Evolutionary conservation across 1,284 basidiomycete species (phyloP), one percentile per base, ranked within the genome.

Genomic region (Fomes fomentarius): DNA sequence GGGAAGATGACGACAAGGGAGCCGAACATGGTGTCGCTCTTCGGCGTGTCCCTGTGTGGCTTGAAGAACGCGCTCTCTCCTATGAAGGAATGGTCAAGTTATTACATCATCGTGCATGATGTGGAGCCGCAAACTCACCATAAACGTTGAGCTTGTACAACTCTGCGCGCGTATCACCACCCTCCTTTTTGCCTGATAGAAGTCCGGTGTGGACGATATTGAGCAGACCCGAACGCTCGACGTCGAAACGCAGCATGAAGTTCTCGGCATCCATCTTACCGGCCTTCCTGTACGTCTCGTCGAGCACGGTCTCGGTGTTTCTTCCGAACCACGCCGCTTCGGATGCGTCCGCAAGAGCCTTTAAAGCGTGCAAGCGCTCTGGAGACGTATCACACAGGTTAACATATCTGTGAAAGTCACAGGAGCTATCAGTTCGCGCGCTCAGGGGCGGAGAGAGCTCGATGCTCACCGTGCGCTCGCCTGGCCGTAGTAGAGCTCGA

Each of bases 1-100:
- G 74, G 74, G 53, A 71, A 69, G 12, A 76, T 41, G 41, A 78
- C 42, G 14, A 80, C 71, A 6, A 79, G 71, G 2, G 76, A 78
- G 11, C 71, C 77, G 43, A 79, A 57, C 59, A 58, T 58, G 21
- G 30, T 9, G 1, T 25, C 11, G 2, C 65, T 62, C 6, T 69
- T 70, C 6, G 75, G 75, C 0, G 75, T 78, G 51, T 77, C 76
- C 46, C 72, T 66, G 62, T 77, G 76, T 0, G 74, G 49, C 46
- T 76, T 76, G 70, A 76, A 78, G 61, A 76, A 78, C 0, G 70
- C 68, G 12, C 67, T 76, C 7, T 57, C 43, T 0, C 63, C 63
- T 65, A 24, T 17, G 19, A 39, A 31, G 2, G 9, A 14, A 4
- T 10, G 22, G n/a, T n/a, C n/a, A n/a, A n/a, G n/a, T 11, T 3